These are phyloP conservation scores for Trypanosoma scelopori DNA, from an alignment of 208 protist species.

Conservation along the genomic window DNA sequence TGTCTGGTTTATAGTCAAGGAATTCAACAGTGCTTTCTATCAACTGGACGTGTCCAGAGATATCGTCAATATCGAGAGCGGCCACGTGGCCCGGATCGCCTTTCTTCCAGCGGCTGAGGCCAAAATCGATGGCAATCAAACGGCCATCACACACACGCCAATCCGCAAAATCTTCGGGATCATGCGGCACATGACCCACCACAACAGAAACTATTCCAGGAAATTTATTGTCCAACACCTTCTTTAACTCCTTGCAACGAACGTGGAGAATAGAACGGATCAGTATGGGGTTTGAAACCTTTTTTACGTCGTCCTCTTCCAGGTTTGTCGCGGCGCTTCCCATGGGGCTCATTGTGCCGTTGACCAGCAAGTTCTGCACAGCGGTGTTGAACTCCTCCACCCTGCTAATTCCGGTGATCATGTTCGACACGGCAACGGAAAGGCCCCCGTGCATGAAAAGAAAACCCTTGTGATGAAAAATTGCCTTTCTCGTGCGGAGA, in stretches of 20 bases:
- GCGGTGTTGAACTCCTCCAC: conserved; percentile 80
- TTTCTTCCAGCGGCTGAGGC: conserved; percentile 88
- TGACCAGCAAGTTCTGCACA: conserved; percentile 59
- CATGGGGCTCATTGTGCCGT: conserved; percentile 63
- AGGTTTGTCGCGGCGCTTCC: conserved; percentile 61
- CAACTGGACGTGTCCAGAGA: conserved; percentile 69
- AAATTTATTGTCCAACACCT: conserved; percentile 76
- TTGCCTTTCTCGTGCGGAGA: conserved; percentile 72
- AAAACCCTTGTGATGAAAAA: conserved; percentile 78
- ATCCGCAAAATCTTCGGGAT: conserved; percentile 72
- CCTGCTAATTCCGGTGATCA: conserved; percentile 72
- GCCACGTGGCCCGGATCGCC: conserved; percentile 84
- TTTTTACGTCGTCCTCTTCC: conserved; percentile 54
- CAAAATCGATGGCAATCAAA: conserved; percentile 89
- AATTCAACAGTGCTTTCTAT: conserved; percentile 59
- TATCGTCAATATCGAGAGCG: conserved; percentile 81
- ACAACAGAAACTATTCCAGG: conserved; percentile 78
- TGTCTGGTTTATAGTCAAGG: conserved; percentile 20
- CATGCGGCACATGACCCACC: conserved; percentile 87
- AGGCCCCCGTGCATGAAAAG: conserved; percentile 93
- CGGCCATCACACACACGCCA: conserved; percentile 74
- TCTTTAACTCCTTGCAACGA: conserved; percentile 69
- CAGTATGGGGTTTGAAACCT: conserved; percentile 84
- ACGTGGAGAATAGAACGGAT: conserved; percentile 83
- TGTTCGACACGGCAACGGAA: conserved; percentile 63